These are phyloP conservation scores for Picea sitchensis DNA, from an alignment of 75 land plant species.

Conservation along the genomic window DNA sequence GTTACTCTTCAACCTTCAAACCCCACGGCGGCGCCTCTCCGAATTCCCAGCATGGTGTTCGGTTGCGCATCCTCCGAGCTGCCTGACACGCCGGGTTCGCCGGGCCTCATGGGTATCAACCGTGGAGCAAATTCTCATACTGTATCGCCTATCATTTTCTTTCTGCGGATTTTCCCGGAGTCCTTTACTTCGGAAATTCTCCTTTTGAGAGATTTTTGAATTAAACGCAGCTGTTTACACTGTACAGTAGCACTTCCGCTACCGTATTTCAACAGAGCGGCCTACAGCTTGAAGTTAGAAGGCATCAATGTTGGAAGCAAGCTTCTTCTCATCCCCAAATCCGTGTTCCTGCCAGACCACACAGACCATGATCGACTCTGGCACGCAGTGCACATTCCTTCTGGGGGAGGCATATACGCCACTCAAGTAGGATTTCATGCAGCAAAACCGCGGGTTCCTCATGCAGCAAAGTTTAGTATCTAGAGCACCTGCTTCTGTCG, in stretches of 20 bases:
- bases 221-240: slow-evolving; percentile 50
- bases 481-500: no score
- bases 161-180: slow-evolving; percentile 34
- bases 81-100: slow-evolving; percentile 35
- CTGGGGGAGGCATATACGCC: slow-evolving; percentile 50
- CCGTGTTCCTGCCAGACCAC: slow-evolving; percentile 56
- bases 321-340: slow-evolving; percentile 45
- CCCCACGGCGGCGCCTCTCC: background rate
- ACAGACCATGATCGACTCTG: slow-evolving; percentile 96
- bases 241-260: slow-evolving; percentile 37
- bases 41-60: slow-evolving; percentile 10
- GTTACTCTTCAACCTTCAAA: slow-evolving; percentile 7
- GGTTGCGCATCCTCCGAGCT: slow-evolving; percentile 39
- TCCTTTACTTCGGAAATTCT: slow-evolving; percentile 55
- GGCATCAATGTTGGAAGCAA: slow-evolving; percentile 58
- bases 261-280: slow-evolving; percentile 61
- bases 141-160: slow-evolving; percentile 51
- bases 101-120: slow-evolving; percentile 77
- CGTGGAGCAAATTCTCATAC: slow-evolving; percentile 77
- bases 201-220: slow-evolving; percentile 33
- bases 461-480: background rate
- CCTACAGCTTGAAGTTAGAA: slow-evolving; percentile 67
- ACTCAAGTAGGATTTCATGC: slow-evolving; percentile 35
- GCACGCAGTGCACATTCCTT: slow-evolving; percentile 70
- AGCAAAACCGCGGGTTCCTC: slow-evolving; percentile 22